Conservation (phyloP, 768 basidiomycete species). For the Psilocybe tampanensis region DNA sequence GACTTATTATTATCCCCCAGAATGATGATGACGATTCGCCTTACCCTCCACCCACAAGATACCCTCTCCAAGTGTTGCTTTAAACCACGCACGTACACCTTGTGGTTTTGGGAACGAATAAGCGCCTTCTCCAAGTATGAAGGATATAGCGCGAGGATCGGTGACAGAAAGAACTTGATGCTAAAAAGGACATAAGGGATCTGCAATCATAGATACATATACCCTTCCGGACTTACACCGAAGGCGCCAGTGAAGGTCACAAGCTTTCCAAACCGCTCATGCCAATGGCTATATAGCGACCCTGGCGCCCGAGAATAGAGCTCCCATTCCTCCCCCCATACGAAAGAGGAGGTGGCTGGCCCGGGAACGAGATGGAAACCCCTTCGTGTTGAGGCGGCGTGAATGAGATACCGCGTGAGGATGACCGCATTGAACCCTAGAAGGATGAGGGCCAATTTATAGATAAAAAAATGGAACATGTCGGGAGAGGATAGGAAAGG, state of each 20-base stretch:
- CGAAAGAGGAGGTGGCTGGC: constrained; percentile 45
- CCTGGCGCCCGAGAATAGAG: constrained; percentile 60
- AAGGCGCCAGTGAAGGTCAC: constrained; percentile 59
- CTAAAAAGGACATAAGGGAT: constrained; percentile 29
- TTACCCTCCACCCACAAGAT: constrained; percentile 69
- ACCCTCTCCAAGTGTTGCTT: constrained; percentile 60
- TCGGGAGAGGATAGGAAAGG: neutral
- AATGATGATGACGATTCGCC: neutral
- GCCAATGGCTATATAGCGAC: constrained; percentile 53
- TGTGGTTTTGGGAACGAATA: constrained; percentile 65
- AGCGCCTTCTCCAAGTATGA: constrained; percentile 54
- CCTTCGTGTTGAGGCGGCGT: constrained; percentile 32
- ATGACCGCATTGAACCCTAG: constrained; percentile 31
- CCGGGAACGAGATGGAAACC: constrained; percentile 52
- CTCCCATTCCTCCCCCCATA: constrained; percentile 67
- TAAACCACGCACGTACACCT: constrained; percentile 68
- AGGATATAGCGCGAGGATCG: constrained; percentile 53
- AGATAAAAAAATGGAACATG: constrained; percentile 28
- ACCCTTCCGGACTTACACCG: constrained; percentile 40
- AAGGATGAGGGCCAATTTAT: constrained; percentile 27
- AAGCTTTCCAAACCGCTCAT: constrained; percentile 52
- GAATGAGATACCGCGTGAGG: constrained; percentile 34
- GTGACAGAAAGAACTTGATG: constrained; percentile 61
- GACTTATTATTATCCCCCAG: neutral
- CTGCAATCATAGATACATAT: neutral